Conservation (phyloP, 164 flowering plant species). For the Vitis amurensis region DNA sequence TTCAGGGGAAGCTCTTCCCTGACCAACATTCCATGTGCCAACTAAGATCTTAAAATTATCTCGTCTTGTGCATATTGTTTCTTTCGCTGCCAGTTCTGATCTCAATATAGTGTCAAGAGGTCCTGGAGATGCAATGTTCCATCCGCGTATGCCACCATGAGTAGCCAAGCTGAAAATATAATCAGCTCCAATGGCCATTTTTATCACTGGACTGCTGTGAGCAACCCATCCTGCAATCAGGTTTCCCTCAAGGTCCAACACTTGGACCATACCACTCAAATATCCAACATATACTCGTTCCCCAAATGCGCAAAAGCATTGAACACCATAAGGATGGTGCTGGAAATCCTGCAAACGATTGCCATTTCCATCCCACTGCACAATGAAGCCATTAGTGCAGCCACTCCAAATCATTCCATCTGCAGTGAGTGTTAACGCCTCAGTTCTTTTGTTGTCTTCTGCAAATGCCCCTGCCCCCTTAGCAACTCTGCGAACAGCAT, state of each 20-base stretch:
- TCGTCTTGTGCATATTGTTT: constrained; percentile 44
- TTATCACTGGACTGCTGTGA: constrained; percentile 73
- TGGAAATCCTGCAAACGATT: constrained; percentile 70
- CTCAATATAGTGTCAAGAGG: constrained; percentile 71
- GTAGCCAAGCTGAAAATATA: constrained; percentile 80
- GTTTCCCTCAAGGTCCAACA: constrained; percentile 82
- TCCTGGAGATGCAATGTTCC: constrained; percentile 81
- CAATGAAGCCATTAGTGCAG: constrained; percentile 74
- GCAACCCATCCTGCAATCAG: constrained; percentile 87
- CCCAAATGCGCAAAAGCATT: constrained; percentile 79
- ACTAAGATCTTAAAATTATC: constrained; percentile 64
- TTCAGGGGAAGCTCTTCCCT: constrained; percentile 83
- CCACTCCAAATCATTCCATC: constrained; percentile 96
- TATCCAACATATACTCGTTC: constrained; percentile 85
- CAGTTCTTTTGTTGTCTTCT: constrained; percentile 76
- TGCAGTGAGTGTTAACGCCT: constrained; percentile 55
- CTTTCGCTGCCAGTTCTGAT: constrained; percentile 65
- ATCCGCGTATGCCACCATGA: constrained; percentile 98
- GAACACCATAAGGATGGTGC: constrained; percentile 61
- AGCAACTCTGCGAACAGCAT: constrained; percentile 94
- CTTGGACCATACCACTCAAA: constrained; percentile 69
- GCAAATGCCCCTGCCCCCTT: constrained; percentile 63
- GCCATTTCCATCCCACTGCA: constrained; percentile 96
- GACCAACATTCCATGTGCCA: constrained; percentile 99
- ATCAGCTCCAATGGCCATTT: constrained; percentile 65